A percentile compares a stretch with the other conserved stretches of the same genome.
These are phyloP conservation scores for Penicillium sp. DNA, from an alignment of 2,329 filamentous ascomycete genomes.

Conservation along the genomic window DNA sequence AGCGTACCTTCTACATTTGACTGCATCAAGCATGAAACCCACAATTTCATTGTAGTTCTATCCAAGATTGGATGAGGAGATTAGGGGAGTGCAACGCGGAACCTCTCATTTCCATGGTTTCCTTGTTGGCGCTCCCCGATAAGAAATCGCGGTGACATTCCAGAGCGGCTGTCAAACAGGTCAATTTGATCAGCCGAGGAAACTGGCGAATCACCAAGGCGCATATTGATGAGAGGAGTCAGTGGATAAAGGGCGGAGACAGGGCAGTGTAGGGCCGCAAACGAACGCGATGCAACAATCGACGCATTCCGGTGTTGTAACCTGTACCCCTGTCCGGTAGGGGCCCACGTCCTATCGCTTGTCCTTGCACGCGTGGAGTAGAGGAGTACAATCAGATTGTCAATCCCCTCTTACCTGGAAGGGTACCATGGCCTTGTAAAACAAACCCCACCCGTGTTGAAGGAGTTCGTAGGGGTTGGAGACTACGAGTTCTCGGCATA, in stretches of 20 bases:
- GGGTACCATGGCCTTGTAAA: too few relatives aligned
- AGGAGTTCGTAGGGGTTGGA: neutral
- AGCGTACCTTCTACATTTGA: neutral
- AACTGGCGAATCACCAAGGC: neutral
- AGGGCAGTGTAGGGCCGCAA: conserved; percentile 10
- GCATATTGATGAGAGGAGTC: neutral
- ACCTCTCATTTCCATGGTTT: conserved; percentile 18
- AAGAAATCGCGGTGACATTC: conserved; percentile 15
- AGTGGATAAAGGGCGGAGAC: neutral
- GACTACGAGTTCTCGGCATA: neutral
- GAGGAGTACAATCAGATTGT: neutral
- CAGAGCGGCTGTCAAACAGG: conserved; percentile 12
- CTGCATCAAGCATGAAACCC: conserved; percentile 10
- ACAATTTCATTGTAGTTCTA: neutral
- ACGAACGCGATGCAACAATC: conserved; percentile 12
- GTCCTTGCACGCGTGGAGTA: neutral
- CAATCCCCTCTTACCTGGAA: neutral
- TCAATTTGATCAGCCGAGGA: conserved; percentile 4
- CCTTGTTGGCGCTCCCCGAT: conserved; percentile 8
- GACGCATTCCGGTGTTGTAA: conserved; percentile 14
- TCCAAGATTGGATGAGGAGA: neutral
- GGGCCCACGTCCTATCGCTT: neutral
- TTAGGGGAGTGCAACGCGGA: conserved; percentile 12
- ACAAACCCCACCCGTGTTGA: neutral
- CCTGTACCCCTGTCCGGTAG: conserved; percentile 14